A percentile compares a stretch with the other conserved stretches of the same genome.
These are phyloP conservation scores for Boletus pseudo-olivaceus DNA, from an alignment of 768 basidiomycete genomes.

Conservation along the genomic window DNA sequence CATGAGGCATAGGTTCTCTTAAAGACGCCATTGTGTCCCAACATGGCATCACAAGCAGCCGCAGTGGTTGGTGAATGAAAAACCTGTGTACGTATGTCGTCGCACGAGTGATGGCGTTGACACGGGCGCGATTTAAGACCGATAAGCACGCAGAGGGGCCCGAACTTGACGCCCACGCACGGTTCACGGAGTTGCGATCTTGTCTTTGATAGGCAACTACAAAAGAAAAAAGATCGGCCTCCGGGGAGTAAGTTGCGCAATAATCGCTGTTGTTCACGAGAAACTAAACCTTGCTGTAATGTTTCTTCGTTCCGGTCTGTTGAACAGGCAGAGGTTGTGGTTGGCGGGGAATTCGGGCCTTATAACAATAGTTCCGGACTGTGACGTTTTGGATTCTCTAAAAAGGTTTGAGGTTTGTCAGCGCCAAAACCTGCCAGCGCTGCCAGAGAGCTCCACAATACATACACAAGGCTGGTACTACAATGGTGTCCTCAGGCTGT, in stretches of 20 bases:
- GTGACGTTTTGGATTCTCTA: no score
- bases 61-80: conserved; percentile 1
- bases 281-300: not conserved
- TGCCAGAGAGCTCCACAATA: no score
- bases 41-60: not conserved
- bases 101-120: not conserved
- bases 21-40: not conserved
- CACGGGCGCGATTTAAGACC: not conserved
- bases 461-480: no score
- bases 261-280: no score
- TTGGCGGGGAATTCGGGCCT: not conserved
- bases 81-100: not conserved
- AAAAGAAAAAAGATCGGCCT: no score
- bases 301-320: not conserved
- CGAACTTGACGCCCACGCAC: not conserved
- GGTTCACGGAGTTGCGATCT: not conserved
- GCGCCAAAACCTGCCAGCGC: no score
- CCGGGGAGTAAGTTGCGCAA: not conserved
- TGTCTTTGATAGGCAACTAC: not conserved
- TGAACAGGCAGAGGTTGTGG: not conserved
- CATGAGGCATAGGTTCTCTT: not conserved
- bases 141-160: not conserved
- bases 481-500: no score
- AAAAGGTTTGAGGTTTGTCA: not conserved
- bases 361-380: not conserved